Conservation (phyloP, 805 yeast species). For the Jamesozyma piceae region DNA sequence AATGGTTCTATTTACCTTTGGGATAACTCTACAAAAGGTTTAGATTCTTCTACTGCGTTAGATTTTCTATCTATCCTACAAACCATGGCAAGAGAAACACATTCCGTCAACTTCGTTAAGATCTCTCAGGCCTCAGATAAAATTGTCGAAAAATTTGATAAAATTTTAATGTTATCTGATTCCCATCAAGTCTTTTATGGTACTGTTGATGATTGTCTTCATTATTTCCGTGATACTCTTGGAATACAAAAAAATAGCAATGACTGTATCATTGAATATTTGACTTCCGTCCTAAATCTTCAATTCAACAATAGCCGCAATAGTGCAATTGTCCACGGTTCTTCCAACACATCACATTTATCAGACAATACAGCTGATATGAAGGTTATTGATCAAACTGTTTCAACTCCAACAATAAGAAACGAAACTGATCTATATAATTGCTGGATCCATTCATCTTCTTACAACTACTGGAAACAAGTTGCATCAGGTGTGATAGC, state of each 20-base stretch:
- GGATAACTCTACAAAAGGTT: slow-evolving; percentile 46
- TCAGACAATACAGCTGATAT: background rate
- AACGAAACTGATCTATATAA: slow-evolving; percentile 39
- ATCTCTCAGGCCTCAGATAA: slow-evolving; percentile 42
- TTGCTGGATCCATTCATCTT: slow-evolving; percentile 24
- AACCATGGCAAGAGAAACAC: slow-evolving; percentile 33
- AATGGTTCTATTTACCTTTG: slow-evolving; percentile 42
- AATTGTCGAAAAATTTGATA: slow-evolving; percentile 42
- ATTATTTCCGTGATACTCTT: slow-evolving; percentile 39
- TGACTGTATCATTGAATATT: slow-evolving; percentile 55
- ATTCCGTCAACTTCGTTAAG: slow-evolving; percentile 38
- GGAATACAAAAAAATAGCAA: slow-evolving; percentile 47
- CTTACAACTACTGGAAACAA: slow-evolving; percentile 17
- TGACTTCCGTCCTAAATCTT: slow-evolving; percentile 47
- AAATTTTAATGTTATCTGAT: slow-evolving; percentile 38
- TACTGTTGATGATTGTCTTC: slow-evolving; percentile 34
- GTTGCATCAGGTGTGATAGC: slow-evolving; percentile 25
- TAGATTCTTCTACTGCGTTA: slow-evolving; percentile 42
- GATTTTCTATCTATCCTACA: slow-evolving; percentile 39
- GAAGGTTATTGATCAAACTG: background rate
- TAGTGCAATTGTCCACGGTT: background rate
- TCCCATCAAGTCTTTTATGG: slow-evolving; percentile 43
- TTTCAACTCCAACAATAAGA: slow-evolving; percentile 12
- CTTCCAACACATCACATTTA: background rate
- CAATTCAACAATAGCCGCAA: slow-evolving; percentile 7